Base-by-base conservation (phyloP, 73 alveolate species). In the Diophrys sp. region DNA sequence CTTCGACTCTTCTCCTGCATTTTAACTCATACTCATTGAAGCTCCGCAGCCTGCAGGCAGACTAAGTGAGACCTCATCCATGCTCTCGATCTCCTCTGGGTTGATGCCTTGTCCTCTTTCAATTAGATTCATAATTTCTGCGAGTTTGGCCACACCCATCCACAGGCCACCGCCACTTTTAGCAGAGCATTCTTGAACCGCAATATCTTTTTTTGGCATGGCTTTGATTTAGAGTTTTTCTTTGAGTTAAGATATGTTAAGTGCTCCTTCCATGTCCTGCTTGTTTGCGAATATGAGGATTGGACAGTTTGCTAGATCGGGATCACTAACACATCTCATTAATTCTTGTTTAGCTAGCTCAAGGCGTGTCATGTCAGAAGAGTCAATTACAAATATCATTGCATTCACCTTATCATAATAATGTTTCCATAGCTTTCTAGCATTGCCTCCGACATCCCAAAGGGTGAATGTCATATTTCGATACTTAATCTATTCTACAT, bases 401-500 rank as follows among this genome's bases (percentile, higher is more conserved):
- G 94, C 96, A 72, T 96, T 89, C n/a, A 97, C 98, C 77, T 97
- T 93, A 77, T 91, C 96, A 81, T 95, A 97, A 81, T 97, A 98
- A 93, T 98, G 99, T 80, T 97, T 96, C 99, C 99, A 98, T 75
- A 98, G 93, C 29, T 92, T 93, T 77, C 99, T 93, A 75, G 96
- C 93, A 70, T 91, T 80, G 32, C 97, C 97, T 23, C 93, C 87
- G 29, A 91, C 91, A 78, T 91, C 97, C 97, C 97, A 91, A 62
- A 91, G 89, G 53, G 93, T 90, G 54, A 91, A 77, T n/a, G 90
- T 87, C 87, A 83, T 76, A 69, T 87, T 84, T 54, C 90, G 82
- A 68, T 83, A 91, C 44, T 80, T 75, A 24, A 91, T 86, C 44
- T 87, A 73, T 73, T 91, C 97, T 11, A 91, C 97, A 66, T 91